A percentile compares a stretch with the other conserved stretches of the same genome.
These are phyloP conservation scores for Niveomyces coronatus DNA, from an alignment of 2,329 filamentous ascomycete genomes.

Conservation along the genomic window DNA sequence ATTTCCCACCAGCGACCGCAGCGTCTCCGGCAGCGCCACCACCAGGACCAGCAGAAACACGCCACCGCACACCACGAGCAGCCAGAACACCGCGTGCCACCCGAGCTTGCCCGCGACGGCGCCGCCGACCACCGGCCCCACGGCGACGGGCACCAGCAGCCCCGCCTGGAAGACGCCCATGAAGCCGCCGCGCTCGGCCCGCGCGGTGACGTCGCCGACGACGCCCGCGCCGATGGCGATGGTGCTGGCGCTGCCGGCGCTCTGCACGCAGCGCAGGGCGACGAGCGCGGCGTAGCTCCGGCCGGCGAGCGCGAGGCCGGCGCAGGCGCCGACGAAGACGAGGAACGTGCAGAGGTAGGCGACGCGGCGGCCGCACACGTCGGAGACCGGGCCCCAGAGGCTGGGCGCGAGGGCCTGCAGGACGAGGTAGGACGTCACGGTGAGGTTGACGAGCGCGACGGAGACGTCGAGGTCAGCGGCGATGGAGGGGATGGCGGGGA, in stretches of 20 bases:
- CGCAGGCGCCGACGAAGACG: slow-evolving; percentile 35
- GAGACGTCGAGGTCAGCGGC: slow-evolving; percentile 32
- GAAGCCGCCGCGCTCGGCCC: slow-evolving; percentile 44
- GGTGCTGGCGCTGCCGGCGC: slow-evolving; percentile 42
- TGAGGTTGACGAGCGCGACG: slow-evolving; percentile 29
- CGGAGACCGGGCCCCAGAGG: slow-evolving; percentile 39
- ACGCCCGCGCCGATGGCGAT: slow-evolving; percentile 43
- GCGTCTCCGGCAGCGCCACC: slow-evolving; percentile 36
- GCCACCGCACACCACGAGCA: slow-evolving; percentile 33
- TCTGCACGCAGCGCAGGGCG: slow-evolving; percentile 41
- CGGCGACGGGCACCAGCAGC: slow-evolving; percentile 23
- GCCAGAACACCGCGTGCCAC: slow-evolving; percentile 46
- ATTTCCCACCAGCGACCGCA: slow-evolving; percentile 33
- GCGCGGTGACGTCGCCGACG: slow-evolving; percentile 47
- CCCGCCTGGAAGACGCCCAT: slow-evolving; percentile 36
- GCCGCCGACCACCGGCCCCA: slow-evolving; percentile 43
- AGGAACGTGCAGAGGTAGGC: slow-evolving; percentile 37
- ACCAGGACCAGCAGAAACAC: slow-evolving; percentile 29
- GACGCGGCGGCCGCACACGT: slow-evolving; percentile 35
- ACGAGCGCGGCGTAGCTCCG: slow-evolving; percentile 35
- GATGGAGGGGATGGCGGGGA: slow-evolving; percentile 35
- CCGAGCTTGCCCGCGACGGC: slow-evolving; percentile 37
- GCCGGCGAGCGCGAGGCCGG: slow-evolving; percentile 36
- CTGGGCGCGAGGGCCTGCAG: slow-evolving; percentile 45
- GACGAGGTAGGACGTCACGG: slow-evolving; percentile 37